These are phyloP conservation scores for Debaryomyces prosopidis DNA, from an alignment of 805 yeast genomes.

Conservation along the genomic window DNA sequence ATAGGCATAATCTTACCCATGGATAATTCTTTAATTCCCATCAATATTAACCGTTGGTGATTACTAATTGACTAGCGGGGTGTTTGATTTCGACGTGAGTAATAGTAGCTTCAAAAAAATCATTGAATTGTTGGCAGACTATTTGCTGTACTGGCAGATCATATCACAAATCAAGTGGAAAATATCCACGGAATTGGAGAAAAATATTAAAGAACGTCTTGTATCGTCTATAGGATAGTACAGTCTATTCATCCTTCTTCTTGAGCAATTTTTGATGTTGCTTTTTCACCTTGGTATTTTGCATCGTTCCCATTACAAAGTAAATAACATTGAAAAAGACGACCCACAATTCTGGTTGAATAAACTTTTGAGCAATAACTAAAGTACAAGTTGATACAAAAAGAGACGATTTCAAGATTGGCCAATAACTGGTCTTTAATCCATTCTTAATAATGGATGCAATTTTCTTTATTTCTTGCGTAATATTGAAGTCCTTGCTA, in stretches of 20 bases:
- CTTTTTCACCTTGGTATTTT: constrained; percentile 55
- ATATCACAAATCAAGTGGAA: too few relatives aligned
- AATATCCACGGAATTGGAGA: too few relatives aligned
- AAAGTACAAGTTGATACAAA: constrained; percentile 53
- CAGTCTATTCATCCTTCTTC: constrained; percentile 2
- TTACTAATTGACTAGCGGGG: too few relatives aligned
- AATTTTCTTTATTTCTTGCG: constrained; percentile 17
- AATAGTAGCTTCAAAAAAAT: too few relatives aligned
- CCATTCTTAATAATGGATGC: constrained; percentile 24
- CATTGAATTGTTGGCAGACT: too few relatives aligned
- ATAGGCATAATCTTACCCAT: too few relatives aligned
- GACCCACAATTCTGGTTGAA: constrained; percentile 64
- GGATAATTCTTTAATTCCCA: too few relatives aligned
- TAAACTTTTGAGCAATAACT: constrained; percentile 55
- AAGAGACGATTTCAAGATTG: constrained; percentile 54
- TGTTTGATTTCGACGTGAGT: too few relatives aligned
- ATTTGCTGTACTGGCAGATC: too few relatives aligned
- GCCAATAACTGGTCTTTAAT: constrained; percentile 42
- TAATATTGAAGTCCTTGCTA: constrained; percentile 3
- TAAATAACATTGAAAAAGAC: constrained; percentile 59
- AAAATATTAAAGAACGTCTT: too few relatives aligned
- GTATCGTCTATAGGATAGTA: too few relatives aligned
- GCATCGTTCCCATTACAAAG: constrained; percentile 61
- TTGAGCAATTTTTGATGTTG: constrained; percentile 13
- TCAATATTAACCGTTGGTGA: too few relatives aligned